Evolutionary conservation across 176 grass and related monocot genomes (phyloP), one percentile per base, ranked within the genome.

Genomic region (Oryza glaberrima): DNA sequence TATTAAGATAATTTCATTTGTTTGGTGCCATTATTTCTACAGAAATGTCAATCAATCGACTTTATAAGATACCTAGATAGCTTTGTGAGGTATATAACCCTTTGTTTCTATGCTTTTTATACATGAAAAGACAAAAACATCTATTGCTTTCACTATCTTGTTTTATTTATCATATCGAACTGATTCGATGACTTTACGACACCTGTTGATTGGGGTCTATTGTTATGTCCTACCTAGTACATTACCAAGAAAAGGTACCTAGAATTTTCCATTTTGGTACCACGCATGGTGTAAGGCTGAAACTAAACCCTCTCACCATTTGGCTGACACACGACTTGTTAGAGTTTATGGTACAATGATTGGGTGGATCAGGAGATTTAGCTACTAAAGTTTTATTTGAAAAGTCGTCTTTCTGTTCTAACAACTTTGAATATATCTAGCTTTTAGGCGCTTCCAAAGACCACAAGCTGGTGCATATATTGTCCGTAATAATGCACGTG

Each of bases 281-380:
- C 30, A 69, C 40, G 2, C 48, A 63, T 63, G 2, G 48, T 63
- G 13, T 49, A 13, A 61, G 28, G 48, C 14, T 90, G 75, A 28
- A 83, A 86, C 20, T 79, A 69, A 86, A 84, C 73, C 74, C 74
- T 28, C 23, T 28, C 23, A 32, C 73, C 45, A 15, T 47, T 46
- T 23, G 46, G 9, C 65, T 70, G 66, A 30, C 70, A 73, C 60
- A 60, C 35, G 16, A 12, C 44, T 15, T 23, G 20, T 17, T 38
- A 74, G 60, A 74, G 16, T 79, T 83, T 65, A 75, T 80, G 74
- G 84, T 90, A 90, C 88, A 86, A 86, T 46, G 40, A 75, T 74
- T 78, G 61, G 75, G 88, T 90, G 80, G 61, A 86, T 75, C 60
- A 79, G n/a, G 32, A 72, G 13, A 75, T 83, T 86, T 82, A 13